Percentiles rank a stretch among this genome's conserved stretches.
Conservation (phyloP, 805 yeast species). For the Kluyveromyces lactis region DNA sequence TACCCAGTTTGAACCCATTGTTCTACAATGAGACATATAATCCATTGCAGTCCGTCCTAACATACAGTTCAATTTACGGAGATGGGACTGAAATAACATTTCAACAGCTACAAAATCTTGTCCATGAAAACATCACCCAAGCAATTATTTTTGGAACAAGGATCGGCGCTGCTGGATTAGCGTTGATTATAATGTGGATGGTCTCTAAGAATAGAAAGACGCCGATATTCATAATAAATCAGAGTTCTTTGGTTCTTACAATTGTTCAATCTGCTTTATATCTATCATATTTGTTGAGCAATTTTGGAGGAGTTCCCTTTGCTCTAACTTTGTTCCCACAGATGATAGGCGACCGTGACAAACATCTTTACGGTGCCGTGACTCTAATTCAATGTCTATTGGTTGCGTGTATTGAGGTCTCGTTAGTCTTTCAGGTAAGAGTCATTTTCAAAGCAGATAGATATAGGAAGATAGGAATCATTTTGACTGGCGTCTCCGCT, state of each 20-base stretch:
- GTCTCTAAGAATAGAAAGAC: slow-evolving; percentile 47
- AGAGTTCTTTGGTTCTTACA: slow-evolving; percentile 45
- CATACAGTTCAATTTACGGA: slow-evolving; percentile 39
- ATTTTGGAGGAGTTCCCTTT: slow-evolving; percentile 41
- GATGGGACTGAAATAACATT: slow-evolving; percentile 29
- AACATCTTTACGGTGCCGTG: slow-evolving; percentile 50
- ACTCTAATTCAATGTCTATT: slow-evolving; percentile 53
- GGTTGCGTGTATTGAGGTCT: slow-evolving; percentile 50
- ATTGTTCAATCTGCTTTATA: slow-evolving; percentile 55
- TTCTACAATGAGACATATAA: slow-evolving; percentile 19
- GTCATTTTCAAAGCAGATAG: slow-evolving; percentile 60
- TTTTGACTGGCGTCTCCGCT: slow-evolving; percentile 32
- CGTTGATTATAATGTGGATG: slow-evolving; percentile 40
- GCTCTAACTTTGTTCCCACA: slow-evolving; percentile 40
- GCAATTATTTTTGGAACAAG: slow-evolving; percentile 48
- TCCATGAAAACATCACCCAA: slow-evolving; percentile 29
- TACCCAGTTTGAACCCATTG: slow-evolving; percentile 4
- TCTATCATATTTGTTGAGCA: slow-evolving; percentile 44
- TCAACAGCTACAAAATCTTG: slow-evolving; percentile 34
- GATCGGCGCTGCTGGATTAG: slow-evolving; percentile 45
- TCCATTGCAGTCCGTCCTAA: slow-evolving; percentile 24
- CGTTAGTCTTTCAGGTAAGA: slow-evolving; percentile 63
- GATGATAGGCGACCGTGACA: slow-evolving; percentile 30
- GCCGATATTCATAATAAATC: slow-evolving; percentile 70
- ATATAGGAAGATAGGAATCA: slow-evolving; percentile 34